Evolutionary conservation across 78 protist genomes (phyloP).

Genomic region (Dictyostelium citrinum): DNA sequence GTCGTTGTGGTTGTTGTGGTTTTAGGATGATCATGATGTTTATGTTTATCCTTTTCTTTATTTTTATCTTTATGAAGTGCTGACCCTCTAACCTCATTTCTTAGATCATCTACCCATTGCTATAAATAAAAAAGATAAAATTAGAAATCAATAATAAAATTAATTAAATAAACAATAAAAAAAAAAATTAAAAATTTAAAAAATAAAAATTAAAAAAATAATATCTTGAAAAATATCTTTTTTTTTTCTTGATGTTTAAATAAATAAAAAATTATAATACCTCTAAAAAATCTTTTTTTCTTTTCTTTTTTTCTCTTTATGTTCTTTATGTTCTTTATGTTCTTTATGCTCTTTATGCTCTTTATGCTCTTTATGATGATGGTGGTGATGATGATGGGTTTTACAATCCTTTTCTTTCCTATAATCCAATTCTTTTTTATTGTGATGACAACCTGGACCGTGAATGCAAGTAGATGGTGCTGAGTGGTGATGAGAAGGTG

Average conservation of each 20-base stretch:
- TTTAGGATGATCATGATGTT: neutral
- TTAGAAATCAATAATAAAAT: neutral
- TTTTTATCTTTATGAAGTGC: neutral
- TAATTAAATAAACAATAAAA: too few relatives aligned
- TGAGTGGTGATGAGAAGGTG: neutral
- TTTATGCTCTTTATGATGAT: neutral
- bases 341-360: constrained; percentile 1
- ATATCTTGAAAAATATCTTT: too few relatives aligned
- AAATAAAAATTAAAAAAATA: too few relatives aligned
- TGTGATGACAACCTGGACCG: neutral
- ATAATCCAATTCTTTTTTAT: neutral
- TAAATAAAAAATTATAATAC: neutral
- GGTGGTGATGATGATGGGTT: neutral
- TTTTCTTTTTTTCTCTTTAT: neutral
- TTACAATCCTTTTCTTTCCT: neutral
- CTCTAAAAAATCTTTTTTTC: constrained; percentile 1
- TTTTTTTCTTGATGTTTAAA: neutral
- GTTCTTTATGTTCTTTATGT: neutral
- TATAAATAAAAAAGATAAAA: neutral
- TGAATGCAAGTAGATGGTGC: neutral
- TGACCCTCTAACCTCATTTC: neutral
- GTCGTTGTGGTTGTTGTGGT: neutral
- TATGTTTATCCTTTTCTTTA: neutral
- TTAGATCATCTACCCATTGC: neutral
- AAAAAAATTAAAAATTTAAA: neutral